Percentiles rank a stretch among this genome's conserved stretches.
Conservation (phyloP, 352 stramenopile species). For the Globisporangium ultimum region DNA sequence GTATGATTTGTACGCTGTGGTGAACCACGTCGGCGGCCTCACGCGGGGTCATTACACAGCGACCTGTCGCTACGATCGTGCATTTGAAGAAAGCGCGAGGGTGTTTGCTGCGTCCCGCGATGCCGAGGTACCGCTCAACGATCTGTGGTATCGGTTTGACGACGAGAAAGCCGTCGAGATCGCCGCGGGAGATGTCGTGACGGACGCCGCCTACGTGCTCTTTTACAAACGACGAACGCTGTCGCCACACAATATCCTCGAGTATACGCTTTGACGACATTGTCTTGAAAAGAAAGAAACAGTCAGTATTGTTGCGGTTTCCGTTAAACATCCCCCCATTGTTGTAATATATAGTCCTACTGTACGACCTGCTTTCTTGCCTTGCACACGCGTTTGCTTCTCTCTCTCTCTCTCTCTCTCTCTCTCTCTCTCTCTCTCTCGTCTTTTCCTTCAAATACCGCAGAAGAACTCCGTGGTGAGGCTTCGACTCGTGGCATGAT, state of each 20-base stretch:
- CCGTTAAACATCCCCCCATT: not conserved
- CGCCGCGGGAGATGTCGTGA: slow-evolving; percentile 60
- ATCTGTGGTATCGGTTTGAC: slow-evolving; percentile 83
- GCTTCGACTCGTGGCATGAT: slow-evolving; percentile 40
- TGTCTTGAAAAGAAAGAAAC: not conserved
- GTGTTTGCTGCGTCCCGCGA: slow-evolving; percentile 38
- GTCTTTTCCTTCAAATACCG: slow-evolving; percentile 36
- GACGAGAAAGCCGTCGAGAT: slow-evolving; percentile 82
- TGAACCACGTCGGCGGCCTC: slow-evolving; percentile 96
- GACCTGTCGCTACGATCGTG: slow-evolving; percentile 69
- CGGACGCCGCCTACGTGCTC: slow-evolving; percentile 88
- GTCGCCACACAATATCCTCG: slow-evolving; percentile 67
- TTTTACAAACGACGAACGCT: slow-evolving; percentile 88
- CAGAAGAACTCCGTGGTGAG: slow-evolving; percentile 68
- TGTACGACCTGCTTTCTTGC: slow-evolving; percentile 6
- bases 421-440: too few species aligned
- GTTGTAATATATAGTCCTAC: not conserved
- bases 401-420: not conserved
- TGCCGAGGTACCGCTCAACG: slow-evolving; percentile 39
- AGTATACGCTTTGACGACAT: slow-evolving; percentile 42
- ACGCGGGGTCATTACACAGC: slow-evolving; percentile 95
- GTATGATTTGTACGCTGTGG: slow-evolving; percentile 97
- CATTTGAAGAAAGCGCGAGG: slow-evolving; percentile 55
- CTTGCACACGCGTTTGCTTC: not conserved
- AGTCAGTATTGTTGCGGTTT: not conserved